These are phyloP conservation scores for Penicillium chermesinum DNA, from an alignment of 495 filamentous ascomycete genomes.

Conservation along the genomic window DNA sequence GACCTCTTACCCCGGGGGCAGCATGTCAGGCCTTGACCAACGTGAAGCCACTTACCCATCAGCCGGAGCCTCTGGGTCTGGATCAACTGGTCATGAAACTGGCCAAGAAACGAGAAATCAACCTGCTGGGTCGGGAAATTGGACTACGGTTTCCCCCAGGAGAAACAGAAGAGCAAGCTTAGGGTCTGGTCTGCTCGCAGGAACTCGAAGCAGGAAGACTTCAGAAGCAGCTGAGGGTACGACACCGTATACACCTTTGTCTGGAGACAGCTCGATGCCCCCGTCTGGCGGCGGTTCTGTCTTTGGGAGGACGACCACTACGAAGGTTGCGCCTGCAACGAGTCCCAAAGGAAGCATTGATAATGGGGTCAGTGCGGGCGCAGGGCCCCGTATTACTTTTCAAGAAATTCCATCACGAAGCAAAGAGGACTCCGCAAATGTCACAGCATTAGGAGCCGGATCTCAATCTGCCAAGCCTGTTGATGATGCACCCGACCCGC, in stretches of 20 bases:
- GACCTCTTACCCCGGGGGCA: constrained; percentile 15
- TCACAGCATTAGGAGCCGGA: not conserved
- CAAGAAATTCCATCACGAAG: not conserved
- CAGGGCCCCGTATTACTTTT: not conserved
- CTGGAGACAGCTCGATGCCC: not conserved
- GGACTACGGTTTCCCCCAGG: no score
- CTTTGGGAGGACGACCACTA: not conserved
- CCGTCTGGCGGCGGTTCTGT: not conserved
- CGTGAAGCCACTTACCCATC: no score
- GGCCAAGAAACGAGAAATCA: no score
- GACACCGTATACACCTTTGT: no score
- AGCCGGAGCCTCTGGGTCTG: not conserved
- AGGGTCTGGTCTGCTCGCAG: not conserved
- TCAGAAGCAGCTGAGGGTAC: not conserved
- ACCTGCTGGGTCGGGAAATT: no score
- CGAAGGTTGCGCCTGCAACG: not conserved
- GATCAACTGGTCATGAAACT: not conserved
- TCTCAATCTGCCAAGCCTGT: not conserved
- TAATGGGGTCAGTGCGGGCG: not conserved
- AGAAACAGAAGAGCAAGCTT: no score
- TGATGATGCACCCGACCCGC: not conserved
- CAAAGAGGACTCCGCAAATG: not conserved
- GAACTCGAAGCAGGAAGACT: not conserved
- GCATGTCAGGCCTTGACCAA: constrained; percentile 2
- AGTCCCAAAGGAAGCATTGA: not conserved